Base-by-base conservation (phyloP, 2,329 filamentous ascomycete species). In the Ceratocystis papillata region DNA sequence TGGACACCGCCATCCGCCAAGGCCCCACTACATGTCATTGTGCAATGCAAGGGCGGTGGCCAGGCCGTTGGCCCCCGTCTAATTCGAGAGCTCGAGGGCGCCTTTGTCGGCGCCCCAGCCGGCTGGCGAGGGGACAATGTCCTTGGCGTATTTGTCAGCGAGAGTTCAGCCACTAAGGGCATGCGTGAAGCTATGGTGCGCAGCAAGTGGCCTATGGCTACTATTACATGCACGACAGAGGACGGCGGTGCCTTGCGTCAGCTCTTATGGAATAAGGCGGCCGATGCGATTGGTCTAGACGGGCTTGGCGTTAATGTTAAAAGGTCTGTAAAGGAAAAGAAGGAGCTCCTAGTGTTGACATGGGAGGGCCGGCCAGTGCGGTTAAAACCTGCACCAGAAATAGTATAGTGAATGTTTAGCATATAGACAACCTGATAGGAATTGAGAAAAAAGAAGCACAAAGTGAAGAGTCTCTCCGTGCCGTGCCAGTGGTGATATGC, bases 11-110 rank as follows among this genome's bases (percentile, higher is more conserved):
- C 83, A 0, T 70, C 70, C 2, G 68, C 71, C 1, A 28, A 68
- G 7, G 70, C 71, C 1, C 74, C 77, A 0, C 70, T 85, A 44
- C 78, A 76, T 61, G 77, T 83, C 5, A 71, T 85, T 15, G 68
- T 82, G 0, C 89, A 93, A 73, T 93, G 89, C 79, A 94, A 93
- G 74, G 82, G 80, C 0, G 77, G 81, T 15, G 72, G 77, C 20
- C 76, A 77, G 66, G 77, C 78, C 59, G 74, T 79, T 12, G 79
- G 83, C 0, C 88, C 89, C 0, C 76, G 79, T 41, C 77, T 84
- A 60, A 76, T 90, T 7, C 82, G 89, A n/a, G 89, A 93, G 76
- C 80, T 93, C 2, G 88, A 90, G 72, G 93, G 93, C 2, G 84
- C 90, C 0, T 88, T 94, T 72, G 80, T 80, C 1, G 86, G 85